Evolutionary conservation across 352 stramenopile genomes (phyloP).

Genomic region (Globisporangium nagaii): DNA sequence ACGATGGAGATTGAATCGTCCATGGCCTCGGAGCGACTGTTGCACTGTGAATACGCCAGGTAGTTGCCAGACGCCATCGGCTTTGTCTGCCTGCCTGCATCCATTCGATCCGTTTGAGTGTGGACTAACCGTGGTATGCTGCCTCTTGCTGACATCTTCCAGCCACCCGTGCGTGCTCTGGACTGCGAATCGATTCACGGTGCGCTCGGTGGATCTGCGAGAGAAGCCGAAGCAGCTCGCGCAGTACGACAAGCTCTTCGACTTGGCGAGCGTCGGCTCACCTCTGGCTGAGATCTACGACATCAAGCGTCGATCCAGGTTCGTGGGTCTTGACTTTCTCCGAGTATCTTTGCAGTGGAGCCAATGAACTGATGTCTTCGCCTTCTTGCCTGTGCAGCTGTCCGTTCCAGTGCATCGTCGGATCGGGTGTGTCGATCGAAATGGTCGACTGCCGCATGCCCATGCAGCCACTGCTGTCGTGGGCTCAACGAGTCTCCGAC

Average conservation of each 20-base stretch:
- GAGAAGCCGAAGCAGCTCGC: slow-evolving; percentile 14
- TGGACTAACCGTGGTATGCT: neutral
- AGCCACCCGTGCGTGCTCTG: slow-evolving; percentile 76
- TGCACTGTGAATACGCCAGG: slow-evolving; percentile 73
- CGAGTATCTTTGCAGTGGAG: no score
- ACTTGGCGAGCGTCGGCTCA: slow-evolving; percentile 30
- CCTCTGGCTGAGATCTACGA: slow-evolving; percentile 52
- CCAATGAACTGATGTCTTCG: no score
- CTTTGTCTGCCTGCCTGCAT: no score
- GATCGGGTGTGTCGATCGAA: slow-evolving; percentile 58
- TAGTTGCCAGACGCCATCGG: no score
- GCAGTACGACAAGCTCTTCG: slow-evolving; percentile 39
- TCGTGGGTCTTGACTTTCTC: neutral
- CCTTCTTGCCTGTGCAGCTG: slow-evolving; percentile 21
- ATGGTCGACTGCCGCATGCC: slow-evolving; percentile 66
- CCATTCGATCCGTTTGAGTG: no score
- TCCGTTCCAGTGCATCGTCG: slow-evolving; percentile 70
- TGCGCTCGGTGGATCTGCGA: slow-evolving; percentile 48
- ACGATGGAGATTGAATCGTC: slow-evolving; percentile 16
- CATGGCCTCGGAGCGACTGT: slow-evolving; percentile 26
- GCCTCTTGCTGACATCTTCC: neutral
- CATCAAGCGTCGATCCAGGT: slow-evolving; percentile 57
- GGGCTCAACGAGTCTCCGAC: slow-evolving; percentile 25
- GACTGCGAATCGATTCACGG: slow-evolving; percentile 33
- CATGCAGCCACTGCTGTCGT: slow-evolving; percentile 52